Evolutionary conservation across 208 protist genomes (phyloP), one percentile per base, ranked within the genome.

Genomic region (Tritrichomonas musculus): DNA sequence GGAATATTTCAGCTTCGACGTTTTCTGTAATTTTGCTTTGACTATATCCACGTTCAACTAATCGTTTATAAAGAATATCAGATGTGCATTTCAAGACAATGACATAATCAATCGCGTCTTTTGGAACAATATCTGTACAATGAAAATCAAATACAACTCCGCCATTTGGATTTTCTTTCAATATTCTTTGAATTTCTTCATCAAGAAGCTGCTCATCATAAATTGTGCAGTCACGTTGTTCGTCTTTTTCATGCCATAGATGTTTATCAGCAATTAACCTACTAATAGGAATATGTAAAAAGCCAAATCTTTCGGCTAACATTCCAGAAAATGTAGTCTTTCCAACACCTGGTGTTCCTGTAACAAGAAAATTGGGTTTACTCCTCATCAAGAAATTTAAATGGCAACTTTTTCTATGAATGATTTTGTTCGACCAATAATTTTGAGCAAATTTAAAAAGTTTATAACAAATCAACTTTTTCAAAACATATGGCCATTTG

Each of bases 1-100:
- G 53, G 92, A 94, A 94, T 36, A 94, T 94, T 92, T 94, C 94
- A 60, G 93, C 93, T 72, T 94, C 94, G 33, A 94, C 75, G 88
- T 94, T 94, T 92, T 94, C 94, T 50, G 3, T 5, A 27, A 94
- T 94, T 92, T 94, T 94, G 0, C 11, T 92, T 41, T 55, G 13
- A 47, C 39, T 2, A 93, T 94, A 94, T 4, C 60, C 44, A 57
- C 93, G 49, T 1, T 8, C 8, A 39, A 17, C 22, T 13, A 94
- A 36, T 4, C 94, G 60, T 50, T 92, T 57, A 25, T 93, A 94
- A 49, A 94, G 94, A 33, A 94, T 55, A 33, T 69, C 55, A 73
- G 93, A 94, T 22, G 44, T 39, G 25, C 75, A 93, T 57, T 93
- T 53, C 20, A 94, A 41, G 33, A 94, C 94, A 14, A 94, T 22